Evolutionary conservation across 306 rosid genomes (phyloP).

Genomic region (Acacia confusa): DNA sequence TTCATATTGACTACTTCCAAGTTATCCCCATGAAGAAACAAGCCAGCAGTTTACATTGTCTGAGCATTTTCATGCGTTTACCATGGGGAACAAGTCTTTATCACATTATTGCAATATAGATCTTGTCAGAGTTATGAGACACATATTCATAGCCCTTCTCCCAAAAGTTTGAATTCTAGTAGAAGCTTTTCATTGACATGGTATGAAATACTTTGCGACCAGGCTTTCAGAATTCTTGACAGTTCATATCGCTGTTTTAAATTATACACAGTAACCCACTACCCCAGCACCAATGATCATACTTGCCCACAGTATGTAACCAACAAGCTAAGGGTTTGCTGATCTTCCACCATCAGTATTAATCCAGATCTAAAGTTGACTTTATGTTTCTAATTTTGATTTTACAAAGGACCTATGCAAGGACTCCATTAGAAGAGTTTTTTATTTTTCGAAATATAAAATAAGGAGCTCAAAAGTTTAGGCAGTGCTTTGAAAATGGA

Average conservation of each 20-base stretch:
- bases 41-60: background rate
- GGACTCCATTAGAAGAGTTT: background rate
- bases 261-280: background rate
- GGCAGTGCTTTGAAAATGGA: constrained; percentile 1
- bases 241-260: constrained; percentile 2
- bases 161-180: background rate
- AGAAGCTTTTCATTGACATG: background rate
- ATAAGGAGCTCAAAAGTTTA: background rate
- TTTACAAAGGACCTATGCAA: background rate
- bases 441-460: background rate
- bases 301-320: background rate
- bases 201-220: background rate
- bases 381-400: background rate
- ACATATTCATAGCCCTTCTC: background rate
- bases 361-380: background rate
- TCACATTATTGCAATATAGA: constrained; percentile 10
- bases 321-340: constrained; percentile 7
- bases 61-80: background rate
- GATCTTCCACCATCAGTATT: background rate
- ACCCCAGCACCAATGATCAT: constrained; percentile 4
- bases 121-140: background rate
- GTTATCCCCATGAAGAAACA: constrained; percentile 8
- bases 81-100: background rate
- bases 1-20: background rate
- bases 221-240: background rate